A percentile compares a stretch with the other conserved stretches of the same genome.
phyloP scores from a whole-genome alignment of 805 yeast species.

The Candida coleopterorum region DNA sequence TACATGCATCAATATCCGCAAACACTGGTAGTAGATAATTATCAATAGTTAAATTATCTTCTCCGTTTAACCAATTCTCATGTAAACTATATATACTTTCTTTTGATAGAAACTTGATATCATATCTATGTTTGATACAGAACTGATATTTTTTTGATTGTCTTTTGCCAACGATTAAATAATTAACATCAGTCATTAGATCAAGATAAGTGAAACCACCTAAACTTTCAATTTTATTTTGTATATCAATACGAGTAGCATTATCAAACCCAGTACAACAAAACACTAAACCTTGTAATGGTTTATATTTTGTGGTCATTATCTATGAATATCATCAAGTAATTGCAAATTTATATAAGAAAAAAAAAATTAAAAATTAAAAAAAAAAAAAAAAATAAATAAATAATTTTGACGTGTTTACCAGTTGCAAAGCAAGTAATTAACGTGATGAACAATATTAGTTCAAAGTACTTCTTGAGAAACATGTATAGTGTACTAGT shows the following conservation, averaged over 20 bases:
- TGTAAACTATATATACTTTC: conserved; percentile 42
- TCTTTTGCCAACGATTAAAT: conserved; percentile 55
- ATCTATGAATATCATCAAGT: background rate
- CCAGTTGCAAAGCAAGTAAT: no score
- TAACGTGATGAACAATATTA: no score
- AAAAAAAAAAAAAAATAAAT: no score
- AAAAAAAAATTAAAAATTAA: no score
- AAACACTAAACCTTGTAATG: conserved; percentile 46
- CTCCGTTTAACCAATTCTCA: conserved; percentile 51
- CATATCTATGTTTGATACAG: conserved; percentile 47
- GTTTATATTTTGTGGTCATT: conserved; percentile 15
- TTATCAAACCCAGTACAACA: conserved; percentile 53
- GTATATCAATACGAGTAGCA: conserved; percentile 37
- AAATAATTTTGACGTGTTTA: no score
- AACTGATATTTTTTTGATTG: conserved; percentile 53
- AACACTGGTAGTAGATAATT: conserved; percentile 38
- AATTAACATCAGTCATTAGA: conserved; percentile 56
- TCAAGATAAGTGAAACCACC: conserved; percentile 59
- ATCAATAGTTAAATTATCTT: conserved; percentile 26
- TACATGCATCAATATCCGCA: conserved; percentile 39
- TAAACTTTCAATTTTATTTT: conserved; percentile 43
- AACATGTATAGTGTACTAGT: no score
- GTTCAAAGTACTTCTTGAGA: no score
- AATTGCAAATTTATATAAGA: background rate
- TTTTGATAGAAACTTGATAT: conserved; percentile 52